Evolutionary conservation across 139 green algal genomes (phyloP).

Genomic region (Spirogloea muscicola): DNA sequence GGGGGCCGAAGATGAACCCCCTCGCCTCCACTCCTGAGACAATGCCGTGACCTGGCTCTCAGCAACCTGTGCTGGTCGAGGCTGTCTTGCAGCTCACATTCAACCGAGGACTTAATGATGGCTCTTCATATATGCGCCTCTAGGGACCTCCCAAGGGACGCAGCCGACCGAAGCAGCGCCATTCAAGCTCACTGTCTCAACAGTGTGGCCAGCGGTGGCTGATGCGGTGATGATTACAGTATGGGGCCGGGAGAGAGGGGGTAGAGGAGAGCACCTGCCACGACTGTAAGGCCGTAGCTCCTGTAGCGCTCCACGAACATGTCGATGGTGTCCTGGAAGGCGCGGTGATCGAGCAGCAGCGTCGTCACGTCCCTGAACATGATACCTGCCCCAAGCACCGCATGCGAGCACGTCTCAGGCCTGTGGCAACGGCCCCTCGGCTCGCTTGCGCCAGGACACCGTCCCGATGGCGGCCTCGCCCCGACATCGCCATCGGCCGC

Average conservation of each 20-base stretch:
- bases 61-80: too few relatives aligned
- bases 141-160: too few relatives aligned
- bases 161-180: too few relatives aligned
- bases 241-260: too few relatives aligned
- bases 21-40: constrained; percentile 96
- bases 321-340: constrained; percentile 50
- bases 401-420: background rate
- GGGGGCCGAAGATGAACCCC: constrained; percentile 96
- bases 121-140: too few relatives aligned
- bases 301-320: constrained; percentile 48
- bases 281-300: constrained; percentile 8
- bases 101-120: too few relatives aligned
- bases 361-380: constrained; percentile 96
- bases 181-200: too few relatives aligned
- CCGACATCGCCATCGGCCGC: background rate
- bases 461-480: background rate
- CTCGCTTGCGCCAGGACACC: background rate
- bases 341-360: constrained; percentile 74
- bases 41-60: too few relatives aligned
- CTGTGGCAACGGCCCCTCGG: background rate
- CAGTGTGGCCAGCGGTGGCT: too few relatives aligned
- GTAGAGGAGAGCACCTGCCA: too few relatives aligned
- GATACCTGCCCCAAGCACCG: constrained; percentile 67
- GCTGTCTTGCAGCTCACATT: too few relatives aligned
- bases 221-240: too few relatives aligned